Evolutionary conservation across 805 yeast genomes (phyloP).

Genomic region (Metschnikowia gelsemii): DNA sequence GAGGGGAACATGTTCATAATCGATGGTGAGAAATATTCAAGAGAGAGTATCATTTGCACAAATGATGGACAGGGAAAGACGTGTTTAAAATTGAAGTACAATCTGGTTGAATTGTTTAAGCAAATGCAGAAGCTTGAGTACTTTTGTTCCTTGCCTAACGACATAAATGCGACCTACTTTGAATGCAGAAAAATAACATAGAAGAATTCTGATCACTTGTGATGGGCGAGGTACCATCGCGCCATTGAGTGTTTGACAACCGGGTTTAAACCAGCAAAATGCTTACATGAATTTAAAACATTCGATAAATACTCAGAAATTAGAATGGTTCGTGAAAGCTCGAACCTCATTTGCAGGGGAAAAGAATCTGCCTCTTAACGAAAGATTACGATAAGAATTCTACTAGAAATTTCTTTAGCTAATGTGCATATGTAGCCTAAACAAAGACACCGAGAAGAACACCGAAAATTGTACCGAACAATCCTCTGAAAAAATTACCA

Average conservation of each 20-base stretch:
- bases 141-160: constrained; percentile 51
- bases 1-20: constrained; percentile 40
- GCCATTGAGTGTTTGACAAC: too few relatives aligned
- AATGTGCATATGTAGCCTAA: constrained; percentile 4
- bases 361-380: not conserved
- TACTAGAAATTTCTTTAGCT: constrained; percentile 4
- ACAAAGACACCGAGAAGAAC: constrained; percentile 13
- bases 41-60: constrained; percentile 48
- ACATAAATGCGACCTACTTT: constrained; percentile 49
- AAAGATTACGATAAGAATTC: not conserved
- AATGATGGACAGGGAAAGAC: constrained; percentile 44
- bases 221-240: too few relatives aligned
- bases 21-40: constrained; percentile 40
- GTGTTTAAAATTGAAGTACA: constrained; percentile 43
- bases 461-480: constrained; percentile 14
- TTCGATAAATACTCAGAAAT: too few relatives aligned
- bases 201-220: not conserved
- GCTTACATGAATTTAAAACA: too few relatives aligned
- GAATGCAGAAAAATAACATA: constrained; percentile 46
- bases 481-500: constrained; percentile 10
- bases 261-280: too few relatives aligned
- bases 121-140: constrained; percentile 50
- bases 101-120: constrained; percentile 45
- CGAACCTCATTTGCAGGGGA: too few relatives aligned
- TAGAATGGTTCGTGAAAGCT: too few relatives aligned